Conservation (phyloP, 1,284 basidiomycete genomes). For the Ustilago sp. region DNA sequence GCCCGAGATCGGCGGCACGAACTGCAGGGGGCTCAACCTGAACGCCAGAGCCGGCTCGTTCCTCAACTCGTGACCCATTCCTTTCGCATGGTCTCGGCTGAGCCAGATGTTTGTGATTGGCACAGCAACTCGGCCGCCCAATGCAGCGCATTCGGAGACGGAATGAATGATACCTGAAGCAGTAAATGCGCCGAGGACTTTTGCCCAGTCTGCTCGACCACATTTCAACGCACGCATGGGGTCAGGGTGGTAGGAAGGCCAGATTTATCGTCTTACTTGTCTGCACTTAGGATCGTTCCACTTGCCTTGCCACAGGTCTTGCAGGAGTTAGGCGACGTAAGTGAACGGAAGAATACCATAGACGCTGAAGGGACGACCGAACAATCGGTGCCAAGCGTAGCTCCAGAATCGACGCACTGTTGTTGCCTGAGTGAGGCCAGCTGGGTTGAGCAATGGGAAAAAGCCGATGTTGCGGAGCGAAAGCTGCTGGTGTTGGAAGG, state of each 20-base stretch:
- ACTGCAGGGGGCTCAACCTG: constrained; percentile 30
- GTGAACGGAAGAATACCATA: constrained; percentile 54
- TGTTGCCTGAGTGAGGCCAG: constrained; percentile 37
- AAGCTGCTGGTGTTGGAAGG: constrained; percentile 29
- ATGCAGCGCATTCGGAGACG: constrained; percentile 45
- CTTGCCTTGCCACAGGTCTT: constrained; percentile 38
- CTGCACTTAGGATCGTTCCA: constrained; percentile 36
- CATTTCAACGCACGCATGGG: constrained; percentile 44
- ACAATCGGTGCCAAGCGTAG: constrained; percentile 52
- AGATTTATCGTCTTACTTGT: constrained; percentile 34
- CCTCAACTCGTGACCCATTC: constrained; percentile 43
- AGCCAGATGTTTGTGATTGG: constrained; percentile 52
- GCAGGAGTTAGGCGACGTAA: constrained; percentile 34
- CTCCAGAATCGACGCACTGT: constrained; percentile 50
- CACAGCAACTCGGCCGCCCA: constrained; percentile 49
- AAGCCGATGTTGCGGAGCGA: constrained; percentile 56
- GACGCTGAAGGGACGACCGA: constrained; percentile 49
- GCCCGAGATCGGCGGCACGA: constrained; percentile 50
- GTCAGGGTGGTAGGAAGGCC: constrained; percentile 47
- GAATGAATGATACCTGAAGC: constrained; percentile 54
- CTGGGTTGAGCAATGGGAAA: constrained; percentile 54
- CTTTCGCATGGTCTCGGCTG: constrained; percentile 29
- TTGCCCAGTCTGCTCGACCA: constrained; percentile 56
- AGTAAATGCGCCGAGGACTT: constrained; percentile 52
- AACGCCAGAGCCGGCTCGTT: constrained; percentile 5